Evolutionary conservation across 306 rosid genomes (phyloP).

Genomic region (Rosa lucieae): DNA sequence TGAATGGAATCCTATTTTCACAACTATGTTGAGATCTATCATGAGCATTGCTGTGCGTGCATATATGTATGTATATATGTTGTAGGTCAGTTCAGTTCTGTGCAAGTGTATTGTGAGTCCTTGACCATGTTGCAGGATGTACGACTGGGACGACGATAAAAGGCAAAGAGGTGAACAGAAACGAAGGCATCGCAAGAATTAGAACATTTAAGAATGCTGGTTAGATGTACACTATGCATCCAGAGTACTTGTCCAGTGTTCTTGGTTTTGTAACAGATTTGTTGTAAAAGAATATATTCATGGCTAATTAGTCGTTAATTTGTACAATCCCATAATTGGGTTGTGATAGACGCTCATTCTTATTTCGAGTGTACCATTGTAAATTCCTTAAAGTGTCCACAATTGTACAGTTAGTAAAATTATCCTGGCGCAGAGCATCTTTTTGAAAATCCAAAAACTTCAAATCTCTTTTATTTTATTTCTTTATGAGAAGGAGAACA

Average conservation of each 20-base stretch:
- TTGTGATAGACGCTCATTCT: slow-evolving; percentile 17
- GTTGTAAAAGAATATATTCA: slow-evolving; percentile 17
- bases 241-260: slow-evolving; percentile 10
- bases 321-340: slow-evolving; percentile 21
- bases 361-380: neutral
- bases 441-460: neutral
- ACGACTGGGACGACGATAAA: slow-evolving; percentile 96
- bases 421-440: too few species aligned
- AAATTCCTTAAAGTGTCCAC: neutral
- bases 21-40: neutral
- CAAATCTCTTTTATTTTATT: neutral
- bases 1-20: neutral
- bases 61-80: neutral
- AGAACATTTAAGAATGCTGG: neutral
- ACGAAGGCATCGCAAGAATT: slow-evolving; percentile 87
- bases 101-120: slow-evolving; percentile 32
- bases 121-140: slow-evolving; percentile 61
- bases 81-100: neutral
- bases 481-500: too few species aligned
- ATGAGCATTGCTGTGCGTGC: neutral
- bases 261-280: slow-evolving; percentile 30
- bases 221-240: slow-evolving; percentile 27
- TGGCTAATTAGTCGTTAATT: slow-evolving; percentile 5
- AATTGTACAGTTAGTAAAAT: slow-evolving; percentile 5
- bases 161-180: slow-evolving; percentile 91